Evolutionary conservation across 306 rosid genomes (phyloP).

Genomic region (Acacia acuminata): DNA sequence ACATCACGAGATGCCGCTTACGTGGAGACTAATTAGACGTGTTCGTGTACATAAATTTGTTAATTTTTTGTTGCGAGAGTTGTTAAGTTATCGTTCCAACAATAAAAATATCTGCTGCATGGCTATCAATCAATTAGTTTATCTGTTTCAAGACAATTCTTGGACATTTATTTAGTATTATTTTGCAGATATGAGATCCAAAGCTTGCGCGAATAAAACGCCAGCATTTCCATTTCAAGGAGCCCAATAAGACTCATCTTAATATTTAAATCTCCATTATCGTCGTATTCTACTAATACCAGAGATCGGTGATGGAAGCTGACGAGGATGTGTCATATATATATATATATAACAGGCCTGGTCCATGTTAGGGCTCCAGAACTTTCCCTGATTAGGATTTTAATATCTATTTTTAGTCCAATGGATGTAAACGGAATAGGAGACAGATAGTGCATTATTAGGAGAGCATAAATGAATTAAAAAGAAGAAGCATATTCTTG

Average conservation of each 20-base stretch:
- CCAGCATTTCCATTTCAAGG: slow-evolving; percentile 30
- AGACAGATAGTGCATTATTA: not conserved
- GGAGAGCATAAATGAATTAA: not conserved
- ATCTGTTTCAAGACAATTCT: slow-evolving; percentile 26
- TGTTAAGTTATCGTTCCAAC: slow-evolving; percentile 50
- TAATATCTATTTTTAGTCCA: not conserved
- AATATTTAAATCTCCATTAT: not conserved
- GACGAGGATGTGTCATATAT: not conserved
- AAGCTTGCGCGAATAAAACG: slow-evolving; percentile 32
- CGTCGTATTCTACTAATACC: not conserved
- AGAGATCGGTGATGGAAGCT: not conserved
- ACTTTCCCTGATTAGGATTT: slow-evolving; percentile 33
- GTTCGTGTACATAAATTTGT: slow-evolving; percentile 35
- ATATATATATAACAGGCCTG: slow-evolving; percentile 21
- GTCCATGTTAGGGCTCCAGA: slow-evolving; percentile 32
- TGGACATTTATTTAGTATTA: slow-evolving; percentile 31
- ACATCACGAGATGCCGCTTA: slow-evolving; percentile 27
- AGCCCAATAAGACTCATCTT: slow-evolving; percentile 14
- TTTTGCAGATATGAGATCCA: slow-evolving; percentile 58
- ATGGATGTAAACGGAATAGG: slow-evolving; percentile 29
- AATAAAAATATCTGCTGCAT: slow-evolving; percentile 38
- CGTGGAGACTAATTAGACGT: slow-evolving; percentile 34
- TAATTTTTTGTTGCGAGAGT: slow-evolving; percentile 49
- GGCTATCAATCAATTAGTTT: slow-evolving; percentile 5
- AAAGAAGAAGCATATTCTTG: slow-evolving; percentile 9